phyloP scores from a whole-genome alignment of 2,329 filamentous ascomycete species.

The Botrytis elliptica region DNA sequence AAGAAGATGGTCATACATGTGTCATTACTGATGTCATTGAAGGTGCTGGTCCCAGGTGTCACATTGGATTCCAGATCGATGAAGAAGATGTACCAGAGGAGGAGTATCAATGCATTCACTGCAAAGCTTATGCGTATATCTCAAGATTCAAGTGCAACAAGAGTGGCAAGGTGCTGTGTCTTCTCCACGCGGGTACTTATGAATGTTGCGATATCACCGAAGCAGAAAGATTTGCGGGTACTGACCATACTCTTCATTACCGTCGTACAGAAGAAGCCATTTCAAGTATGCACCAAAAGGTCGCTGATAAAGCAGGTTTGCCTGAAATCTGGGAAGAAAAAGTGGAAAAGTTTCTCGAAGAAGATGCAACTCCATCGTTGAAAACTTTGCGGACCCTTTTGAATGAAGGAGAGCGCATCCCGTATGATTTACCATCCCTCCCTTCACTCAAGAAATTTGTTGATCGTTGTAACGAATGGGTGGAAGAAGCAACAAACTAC shows the following conservation, averaged over 20 bases:
- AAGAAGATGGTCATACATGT: conserved; percentile 44
- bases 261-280: conserved; percentile 74
- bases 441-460: conserved; percentile 84
- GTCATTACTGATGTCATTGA: conserved; percentile 36
- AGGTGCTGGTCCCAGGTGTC: conserved; percentile 47
- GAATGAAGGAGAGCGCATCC: conserved; percentile 93
- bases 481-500: conserved; percentile 94
- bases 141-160: conserved; percentile 85
- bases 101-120: conserved; percentile 86
- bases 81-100: conserved; percentile 82
- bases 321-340: conserved; percentile 91
- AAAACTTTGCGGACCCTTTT: conserved; percentile 82
- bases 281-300: conserved; percentile 64
- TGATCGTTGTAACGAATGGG: conserved; percentile 95
- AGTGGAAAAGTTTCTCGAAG: conserved; percentile 78
- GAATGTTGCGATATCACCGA: conserved; percentile 75
- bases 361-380: conserved; percentile 79
- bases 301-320: conserved; percentile 80
- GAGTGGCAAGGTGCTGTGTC: conserved; percentile 77
- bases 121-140: conserved; percentile 88
- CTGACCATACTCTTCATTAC: conserved; percentile 73
- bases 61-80: conserved; percentile 62
- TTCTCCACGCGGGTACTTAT: conserved; percentile 75
- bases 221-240: conserved; percentile 64
- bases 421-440: conserved; percentile 81